Evolutionary conservation across 805 yeast genomes (phyloP).

Genomic region (Starmera caribaea): DNA sequence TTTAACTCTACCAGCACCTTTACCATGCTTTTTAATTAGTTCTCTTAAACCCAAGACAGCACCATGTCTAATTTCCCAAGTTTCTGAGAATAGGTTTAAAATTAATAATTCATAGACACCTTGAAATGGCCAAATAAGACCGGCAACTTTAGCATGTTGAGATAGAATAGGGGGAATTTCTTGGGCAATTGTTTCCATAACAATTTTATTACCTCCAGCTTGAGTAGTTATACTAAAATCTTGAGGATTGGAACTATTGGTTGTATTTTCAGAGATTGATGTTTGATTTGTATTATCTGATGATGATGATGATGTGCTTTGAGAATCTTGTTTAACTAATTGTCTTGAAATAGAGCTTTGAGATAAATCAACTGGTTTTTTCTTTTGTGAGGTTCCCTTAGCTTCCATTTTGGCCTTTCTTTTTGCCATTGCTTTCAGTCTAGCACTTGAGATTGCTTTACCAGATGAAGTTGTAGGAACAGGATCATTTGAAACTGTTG

Average conservation of each 20-base stretch:
- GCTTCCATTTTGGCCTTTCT: conserved; percentile 74
- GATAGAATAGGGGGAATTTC: conserved; percentile 60
- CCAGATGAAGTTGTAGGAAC: conserved; percentile 13
- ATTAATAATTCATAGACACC: conserved; percentile 79
- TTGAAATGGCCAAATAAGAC: conserved; percentile 88
- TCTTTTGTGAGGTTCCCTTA: conserved; percentile 34
- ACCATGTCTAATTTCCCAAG: conserved; percentile 96
- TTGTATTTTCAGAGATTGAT: conserved; percentile 20
- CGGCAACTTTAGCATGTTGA: conserved; percentile 61
- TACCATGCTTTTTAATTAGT: conserved; percentile 71
- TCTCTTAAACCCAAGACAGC: conserved; percentile 90
- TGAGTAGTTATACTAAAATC: conserved; percentile 65
- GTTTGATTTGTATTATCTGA: conserved; percentile 9
- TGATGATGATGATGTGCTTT: conserved; percentile 4
- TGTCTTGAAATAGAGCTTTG: conserved; percentile 59
- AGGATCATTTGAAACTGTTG: conserved; percentile 4
- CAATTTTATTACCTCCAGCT: conserved; percentile 70
- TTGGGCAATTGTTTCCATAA: conserved; percentile 66
- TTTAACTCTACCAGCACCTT: conserved; percentile 72
- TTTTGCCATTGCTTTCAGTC: conserved; percentile 91
- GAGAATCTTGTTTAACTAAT: conserved; percentile 26
- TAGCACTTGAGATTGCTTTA: conserved; percentile 42
- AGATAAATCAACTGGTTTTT: conserved; percentile 53
- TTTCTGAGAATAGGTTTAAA: conserved; percentile 70
- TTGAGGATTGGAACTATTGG: no score